phyloP scores from a whole-genome alignment of 176 grass and related monocot genomes.

The Coix lacrymajobi region DNA sequence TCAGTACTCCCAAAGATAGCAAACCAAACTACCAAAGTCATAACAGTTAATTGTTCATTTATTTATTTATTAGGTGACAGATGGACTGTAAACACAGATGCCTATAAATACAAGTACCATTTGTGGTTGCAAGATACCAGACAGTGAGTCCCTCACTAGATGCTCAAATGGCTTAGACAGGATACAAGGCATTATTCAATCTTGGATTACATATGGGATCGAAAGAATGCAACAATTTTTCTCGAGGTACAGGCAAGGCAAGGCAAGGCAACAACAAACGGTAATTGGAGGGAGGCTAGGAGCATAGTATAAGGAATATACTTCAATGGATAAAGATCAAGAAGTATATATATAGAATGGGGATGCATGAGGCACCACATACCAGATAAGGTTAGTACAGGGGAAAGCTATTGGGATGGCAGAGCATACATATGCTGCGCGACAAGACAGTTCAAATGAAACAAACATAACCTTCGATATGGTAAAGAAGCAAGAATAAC shows the following conservation, averaged over 20 bases:
- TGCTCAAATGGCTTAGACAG: not conserved
- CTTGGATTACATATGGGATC: not conserved
- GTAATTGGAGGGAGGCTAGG: not conserved
- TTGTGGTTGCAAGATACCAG: not conserved
- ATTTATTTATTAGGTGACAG: not conserved
- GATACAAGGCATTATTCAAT: not conserved
- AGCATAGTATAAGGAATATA: not conserved
- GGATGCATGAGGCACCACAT: not conserved
- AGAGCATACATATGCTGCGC: not conserved
- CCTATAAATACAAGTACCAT: not conserved
- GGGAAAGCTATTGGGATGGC: not conserved
- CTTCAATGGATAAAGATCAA: not conserved
- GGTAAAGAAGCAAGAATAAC: slow-evolving; percentile 3
- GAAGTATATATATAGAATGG: not conserved
- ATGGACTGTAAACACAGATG: not conserved
- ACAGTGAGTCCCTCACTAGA: not conserved
- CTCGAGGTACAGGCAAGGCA: not conserved
- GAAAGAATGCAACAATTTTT: slow-evolving; percentile 7
- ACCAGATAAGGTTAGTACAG: not conserved
- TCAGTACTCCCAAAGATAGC: not conserved
- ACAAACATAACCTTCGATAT: not conserved
- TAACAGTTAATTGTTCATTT: not conserved
- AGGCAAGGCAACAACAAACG: not conserved
- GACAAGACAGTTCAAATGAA: not conserved
- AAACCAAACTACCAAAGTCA: not conserved